Base-by-base conservation (phyloP, 176 grass and related monocot species). In the bread wheat (Triticum aestivum) region DNA sequence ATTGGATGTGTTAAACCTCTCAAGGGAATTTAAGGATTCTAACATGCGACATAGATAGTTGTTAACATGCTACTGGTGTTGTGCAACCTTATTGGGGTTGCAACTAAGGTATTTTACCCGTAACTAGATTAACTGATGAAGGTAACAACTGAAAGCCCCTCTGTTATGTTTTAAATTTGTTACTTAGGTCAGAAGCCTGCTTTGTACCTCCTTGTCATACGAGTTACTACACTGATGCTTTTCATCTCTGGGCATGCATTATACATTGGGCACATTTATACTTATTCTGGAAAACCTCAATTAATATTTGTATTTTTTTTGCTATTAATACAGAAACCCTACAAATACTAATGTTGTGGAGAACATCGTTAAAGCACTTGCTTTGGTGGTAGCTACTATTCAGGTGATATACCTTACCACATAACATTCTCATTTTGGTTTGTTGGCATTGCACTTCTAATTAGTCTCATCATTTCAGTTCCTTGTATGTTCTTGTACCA, bases 321-420 rank as follows among this genome's bases (percentile, higher is more conserved):
- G 23, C 79, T 73, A 44, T 79, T 65, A 18, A 89, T 89, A 79
- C 82, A 98, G 96, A 92, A 90, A 96, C 75, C 92, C 96, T 71
- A 89, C 78, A 52, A 98, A 98, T 87, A 98, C 96, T 71, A 98
- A 95, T 96, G 93, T 98, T n/a, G 93, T 98, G 80, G 92, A 98
- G 84, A 98, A 96, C 76, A 96, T 98, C 58, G 96, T 98, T 72
- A 95, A 80, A 85, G 88, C 96, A 87, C 87, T 98, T 87, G 96
- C 96, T 79, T 83, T 94, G 77, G 96, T 98, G 76, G 96, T 96
- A 74, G 90, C 93, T 27, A 94, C 91, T 29, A 92, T 92, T 87
- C 96, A 98, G 88, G 87, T 96, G 66, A 90, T 96, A 92, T 84
- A 61, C 79, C 37, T 70, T 88, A 63, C 33, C 87, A 75, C 20